Evolutionary conservation across 2,329 filamentous ascomycete genomes (phyloP), one percentile per base, ranked within the genome.

Genomic region (Metarhizium guizhouense): DNA sequence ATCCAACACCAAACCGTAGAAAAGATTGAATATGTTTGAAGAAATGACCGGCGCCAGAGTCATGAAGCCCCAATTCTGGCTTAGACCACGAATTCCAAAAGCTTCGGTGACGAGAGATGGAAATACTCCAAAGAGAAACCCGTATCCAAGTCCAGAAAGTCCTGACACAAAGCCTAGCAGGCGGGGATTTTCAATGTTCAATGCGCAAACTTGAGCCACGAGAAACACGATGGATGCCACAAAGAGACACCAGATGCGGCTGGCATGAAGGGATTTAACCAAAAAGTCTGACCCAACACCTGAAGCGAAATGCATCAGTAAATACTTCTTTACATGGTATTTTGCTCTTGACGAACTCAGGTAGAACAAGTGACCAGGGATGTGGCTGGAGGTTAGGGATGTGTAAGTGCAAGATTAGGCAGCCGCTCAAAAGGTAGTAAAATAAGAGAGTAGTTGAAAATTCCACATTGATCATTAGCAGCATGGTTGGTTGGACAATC

Each of bases 1-100:
- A 68, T 99, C 94, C 63, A 90, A 95, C 0, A 96, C 84, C 16
- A 70, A 73, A 51, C 94, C 94, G 68, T 97, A 99, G 56, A 94
- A 84, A 1, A 96, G 73, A 67, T 97, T 99, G 78, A 95, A 97
- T 25, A 96, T 70, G 64, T 97, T 95, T 52, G 90, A 92, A 8
- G 86, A 91, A 32, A 96, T 72, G 3, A 96, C 90, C 0, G 93
- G 92, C 3, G 90, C 87, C 51, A 96, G 76, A 0, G 90, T 96
- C 85, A 99, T 95, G 63, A 88, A 87, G 14, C 94, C 94, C 93
- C 94, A 99, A 66, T 97, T 99, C 67, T 96, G 90, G 55, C 87
- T 91, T 50, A 99, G 77, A 1, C 92, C 93, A 58, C 86, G 81
- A 30, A 96, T 87, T 7, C 94, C 94, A 68, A 99, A 99, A 0